Base-by-base conservation (phyloP, 78 protist genomes). In the Planoprotostelium fungivorum region DNA sequence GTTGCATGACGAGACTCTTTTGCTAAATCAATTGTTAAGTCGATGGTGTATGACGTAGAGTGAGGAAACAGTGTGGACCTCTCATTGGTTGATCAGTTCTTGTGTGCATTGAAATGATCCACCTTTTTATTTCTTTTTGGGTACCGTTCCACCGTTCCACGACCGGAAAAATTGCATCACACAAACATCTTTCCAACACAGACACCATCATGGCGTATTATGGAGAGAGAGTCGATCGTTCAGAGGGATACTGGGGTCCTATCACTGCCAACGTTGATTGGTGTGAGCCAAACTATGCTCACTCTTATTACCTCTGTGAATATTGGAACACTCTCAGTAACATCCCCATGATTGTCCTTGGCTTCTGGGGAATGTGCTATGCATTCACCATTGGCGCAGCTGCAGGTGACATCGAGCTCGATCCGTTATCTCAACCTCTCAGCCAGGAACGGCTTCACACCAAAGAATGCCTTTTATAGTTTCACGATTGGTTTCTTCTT, bases 221-320 rank as follows among this genome's bases (percentile, higher is more conserved):
- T n/a, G n/a, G n/a, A n/a, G n/a, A n/a, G n/a, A n/a, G n/a, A n/a
- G n/a, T n/a, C n/a, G n/a, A n/a, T n/a, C n/a, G n/a, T n/a, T n/a
- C n/a, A n/a, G 73, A 51, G 73, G 73, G 73, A 51, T 90, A 87
- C 51, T 87, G 89, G 89, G 93, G 94, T 31, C 35, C 87, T 29
- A 91, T 91, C 34, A 88, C 91, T 31, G 38, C 94, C 38, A 37
- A 38, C 16, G 89, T 92, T 31, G 94, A 92, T 89, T 92, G 94
- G 94, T 92, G 94, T 73, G 94, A 92, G 85, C 23, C n/a, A 38
- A 92, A 92, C 37, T 92, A 92, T 89, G 31, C 25, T 35, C 16
- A 89, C 16, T 89, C 91, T 23, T 87, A 88, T 38, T 92, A 89
- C 63, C 89, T 92, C 28, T 90, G 91, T 36, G 94, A 92, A 85